Conservation (phyloP, 495 filamentous ascomycete species). For the Hypoxylon cercidicola region DNA sequence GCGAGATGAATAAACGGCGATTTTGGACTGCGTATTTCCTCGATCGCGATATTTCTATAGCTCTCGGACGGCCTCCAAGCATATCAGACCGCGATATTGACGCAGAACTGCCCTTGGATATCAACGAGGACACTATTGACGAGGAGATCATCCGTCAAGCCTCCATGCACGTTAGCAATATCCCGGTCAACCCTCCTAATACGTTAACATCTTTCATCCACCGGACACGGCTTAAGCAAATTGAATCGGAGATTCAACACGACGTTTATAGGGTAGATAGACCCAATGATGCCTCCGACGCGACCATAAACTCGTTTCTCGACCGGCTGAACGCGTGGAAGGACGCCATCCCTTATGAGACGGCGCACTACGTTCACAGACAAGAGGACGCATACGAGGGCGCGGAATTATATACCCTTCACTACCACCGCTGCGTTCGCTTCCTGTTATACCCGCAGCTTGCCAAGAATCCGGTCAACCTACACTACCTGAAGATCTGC, state of each 20-base stretch:
- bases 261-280: slow-evolving; percentile 65
- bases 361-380: slow-evolving; percentile 50
- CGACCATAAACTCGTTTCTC: slow-evolving; percentile 39
- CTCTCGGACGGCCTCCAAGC: slow-evolving; percentile 63
- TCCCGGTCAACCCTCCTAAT: slow-evolving; percentile 50
- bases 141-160: slow-evolving; percentile 51
- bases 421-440: slow-evolving; percentile 62
- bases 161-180: slow-evolving; percentile 36
- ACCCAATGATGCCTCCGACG: slow-evolving; percentile 45
- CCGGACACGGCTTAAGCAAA: slow-evolving; percentile 60
- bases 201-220: slow-evolving; percentile 62
- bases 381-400: slow-evolving; percentile 60
- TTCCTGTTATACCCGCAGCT: slow-evolving; percentile 65
- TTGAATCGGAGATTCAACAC: slow-evolving; percentile 67
- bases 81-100: slow-evolving; percentile 66
- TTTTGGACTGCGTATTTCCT: slow-evolving; percentile 68
- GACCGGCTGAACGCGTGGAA: slow-evolving; percentile 45
- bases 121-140: slow-evolving; percentile 60
- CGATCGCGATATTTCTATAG: slow-evolving; percentile 63
- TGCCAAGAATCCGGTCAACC: slow-evolving; percentile 58
- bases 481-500: slow-evolving; percentile 63
- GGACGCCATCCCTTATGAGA: slow-evolving; percentile 45
- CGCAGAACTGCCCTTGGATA: slow-evolving; percentile 56
- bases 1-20: slow-evolving; percentile 61
- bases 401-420: slow-evolving; percentile 63